Evolutionary conservation across 331 rosid species (phyloP), one percentile per base, ranked within the genome.

Genomic region (Arachis monticola): DNA sequence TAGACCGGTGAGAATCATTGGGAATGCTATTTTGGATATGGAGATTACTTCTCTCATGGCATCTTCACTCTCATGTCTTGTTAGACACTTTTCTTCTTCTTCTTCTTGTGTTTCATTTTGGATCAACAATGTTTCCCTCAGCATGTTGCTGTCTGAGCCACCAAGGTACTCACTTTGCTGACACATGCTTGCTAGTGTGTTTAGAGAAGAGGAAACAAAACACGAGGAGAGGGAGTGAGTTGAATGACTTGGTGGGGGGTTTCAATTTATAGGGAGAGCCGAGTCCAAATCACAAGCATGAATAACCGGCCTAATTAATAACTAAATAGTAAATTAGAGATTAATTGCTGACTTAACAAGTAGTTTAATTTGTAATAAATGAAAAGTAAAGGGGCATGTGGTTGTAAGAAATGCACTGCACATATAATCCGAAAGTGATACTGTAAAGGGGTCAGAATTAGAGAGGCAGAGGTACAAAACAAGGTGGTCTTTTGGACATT

Each of bases 1-100:
- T 8, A 94, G 92, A 4, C 99, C 96, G 0, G 99, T 92, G 35
- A 94, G 85, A 41, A 94, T 85, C 91, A 91, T 92, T 8, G 99
- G 99, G 17, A 94, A 72, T 72, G 93, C 96, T 13, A 94, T 88
- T 55, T 76, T 75, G 71, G 85, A 65, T 41, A 90, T 87, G 76
- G 92, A 83, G n/a, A 78, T 73, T 7, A 74, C 76, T 70, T 94
- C 99, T 46, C 69, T 69, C 3, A 82, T 2, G 22, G 84, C 80
- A 7, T 66, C 38, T 4, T 82, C 76, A 32, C 51, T 38, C 62
- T 75, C 67, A 40, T 77, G 38, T 67, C 41, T 64, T 42, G 47
- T 31, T 53, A 44, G 64, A 11, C 46, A 5, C 13, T 63, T 45
- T 50, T 70, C 61, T 35, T 35, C 38, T 35, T 35, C 38, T 35